phyloP scores from a whole-genome alignment of 2,329 filamentous ascomycete genomes.

The Fusarium tanahbumbuense region DNA sequence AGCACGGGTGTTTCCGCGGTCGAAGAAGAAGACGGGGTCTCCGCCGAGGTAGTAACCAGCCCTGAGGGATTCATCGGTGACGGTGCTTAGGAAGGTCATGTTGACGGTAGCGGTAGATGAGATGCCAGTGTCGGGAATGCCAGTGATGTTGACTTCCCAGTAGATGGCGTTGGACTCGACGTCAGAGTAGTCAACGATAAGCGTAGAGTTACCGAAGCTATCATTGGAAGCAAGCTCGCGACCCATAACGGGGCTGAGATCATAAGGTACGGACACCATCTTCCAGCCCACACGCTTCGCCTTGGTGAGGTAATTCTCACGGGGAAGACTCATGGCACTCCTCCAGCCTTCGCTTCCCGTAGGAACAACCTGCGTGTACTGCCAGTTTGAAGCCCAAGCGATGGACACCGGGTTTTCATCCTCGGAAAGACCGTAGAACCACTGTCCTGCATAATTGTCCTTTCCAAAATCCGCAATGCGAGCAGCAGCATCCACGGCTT shows the following conservation, averaged over 20 bases:
- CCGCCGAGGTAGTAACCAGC: slow-evolving; percentile 47
- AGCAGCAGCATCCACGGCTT: slow-evolving; percentile 45
- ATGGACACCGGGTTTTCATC: slow-evolving; percentile 49
- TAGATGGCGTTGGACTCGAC: slow-evolving; percentile 59
- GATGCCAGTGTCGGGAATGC: slow-evolving; percentile 38
- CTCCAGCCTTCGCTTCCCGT: slow-evolving; percentile 50
- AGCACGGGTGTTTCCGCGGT: slow-evolving; percentile 44
- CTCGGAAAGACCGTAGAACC: slow-evolving; percentile 46
- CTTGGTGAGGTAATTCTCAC: slow-evolving; percentile 63
- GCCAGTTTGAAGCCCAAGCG: slow-evolving; percentile 53
- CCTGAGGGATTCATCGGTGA: slow-evolving; percentile 43
- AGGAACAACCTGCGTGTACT: slow-evolving; percentile 49
- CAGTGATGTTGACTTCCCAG: slow-evolving; percentile 65
- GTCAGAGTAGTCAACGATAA: slow-evolving; percentile 62
- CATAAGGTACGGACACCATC: slow-evolving; percentile 62
- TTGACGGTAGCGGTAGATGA: slow-evolving; percentile 42
- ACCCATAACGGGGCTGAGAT: slow-evolving; percentile 61
- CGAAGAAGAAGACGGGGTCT: slow-evolving; percentile 46
- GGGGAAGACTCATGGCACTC: slow-evolving; percentile 53
- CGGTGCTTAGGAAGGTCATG: slow-evolving; percentile 45
- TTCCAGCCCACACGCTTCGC: slow-evolving; percentile 63
- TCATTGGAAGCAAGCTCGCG: slow-evolving; percentile 56
- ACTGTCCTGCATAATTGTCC: slow-evolving; percentile 53
- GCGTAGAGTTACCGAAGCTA: slow-evolving; percentile 59
- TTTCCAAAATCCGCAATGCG: slow-evolving; percentile 52